Percentiles rank a stretch among this genome's conserved stretches.
phyloP scores from a whole-genome alignment of 2,329 filamentous ascomycete genomes.

The Myriosclerotinia duriaeana region DNA sequence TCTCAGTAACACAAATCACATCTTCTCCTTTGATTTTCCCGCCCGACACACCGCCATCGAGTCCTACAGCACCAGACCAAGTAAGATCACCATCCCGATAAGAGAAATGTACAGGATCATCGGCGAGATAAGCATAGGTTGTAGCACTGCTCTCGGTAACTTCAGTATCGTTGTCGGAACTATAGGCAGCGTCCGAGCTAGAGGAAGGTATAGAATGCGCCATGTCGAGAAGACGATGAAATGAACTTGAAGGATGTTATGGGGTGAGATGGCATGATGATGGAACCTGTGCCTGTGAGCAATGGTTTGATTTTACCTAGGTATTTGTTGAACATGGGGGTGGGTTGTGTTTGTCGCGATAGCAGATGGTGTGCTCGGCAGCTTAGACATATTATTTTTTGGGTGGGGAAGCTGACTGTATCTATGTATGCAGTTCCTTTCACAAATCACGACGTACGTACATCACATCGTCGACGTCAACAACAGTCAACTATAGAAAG shows the following conservation, averaged over 20 bases:
- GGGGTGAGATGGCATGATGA: constrained; percentile 14
- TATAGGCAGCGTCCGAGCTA: constrained; percentile 20
- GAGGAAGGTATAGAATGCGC: constrained; percentile 20
- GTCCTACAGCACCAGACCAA: constrained; percentile 18
- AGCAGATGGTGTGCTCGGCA: constrained; percentile 15
- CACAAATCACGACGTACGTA: no score
- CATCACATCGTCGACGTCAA: no score
- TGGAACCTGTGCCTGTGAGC: background rate
- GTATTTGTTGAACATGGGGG: background rate
- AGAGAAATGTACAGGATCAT: constrained; percentile 23
- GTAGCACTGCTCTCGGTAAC: constrained; percentile 26
- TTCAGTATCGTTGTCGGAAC: constrained; percentile 23
- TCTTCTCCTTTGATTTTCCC: constrained; percentile 38
- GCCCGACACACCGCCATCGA: constrained; percentile 9
- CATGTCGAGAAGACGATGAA: constrained; percentile 14
- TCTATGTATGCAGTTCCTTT: no score
- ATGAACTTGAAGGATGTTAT: background rate
- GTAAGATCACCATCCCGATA: constrained; percentile 28
- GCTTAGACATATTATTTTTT: background rate
- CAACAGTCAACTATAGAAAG: no score
- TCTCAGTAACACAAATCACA: constrained; percentile 39
- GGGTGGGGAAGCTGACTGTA: background rate
- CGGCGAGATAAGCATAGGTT: constrained; percentile 20
- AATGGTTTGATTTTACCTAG: no score
- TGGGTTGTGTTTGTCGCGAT: constrained; percentile 1